A percentile compares a stretch with the other conserved stretches of the same genome.
Evolutionary conservation across 2,329 filamentous ascomycete genomes (phyloP).

Genomic region (Colletotrichum chlorophyti): DNA sequence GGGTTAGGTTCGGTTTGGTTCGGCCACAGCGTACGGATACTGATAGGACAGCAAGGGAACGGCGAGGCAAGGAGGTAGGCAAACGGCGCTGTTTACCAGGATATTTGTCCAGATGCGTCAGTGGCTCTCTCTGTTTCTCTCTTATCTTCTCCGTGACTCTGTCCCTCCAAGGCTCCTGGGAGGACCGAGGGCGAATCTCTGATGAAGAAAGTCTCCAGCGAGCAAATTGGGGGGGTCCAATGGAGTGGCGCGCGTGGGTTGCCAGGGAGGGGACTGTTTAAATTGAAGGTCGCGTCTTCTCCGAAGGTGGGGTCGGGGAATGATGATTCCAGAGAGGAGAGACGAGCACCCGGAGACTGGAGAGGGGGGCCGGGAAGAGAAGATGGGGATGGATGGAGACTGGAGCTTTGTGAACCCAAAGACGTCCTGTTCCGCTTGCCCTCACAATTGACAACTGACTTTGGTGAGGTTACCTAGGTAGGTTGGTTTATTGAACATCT

Average conservation of each 20-base stretch:
- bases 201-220: slow-evolving; percentile 24
- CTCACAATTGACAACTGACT: too few relatives aligned
- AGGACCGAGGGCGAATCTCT: slow-evolving; percentile 15
- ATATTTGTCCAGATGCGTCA: slow-evolving; percentile 4
- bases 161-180: background rate
- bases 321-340: background rate
- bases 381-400: too few relatives aligned
- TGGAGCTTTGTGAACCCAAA: too few relatives aligned
- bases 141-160: too few relatives aligned
- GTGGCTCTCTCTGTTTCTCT: too few relatives aligned
- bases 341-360: too few relatives aligned
- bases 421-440: too few relatives aligned
- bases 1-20: slow-evolving; percentile 21
- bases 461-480: too few relatives aligned
- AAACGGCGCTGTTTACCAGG: background rate
- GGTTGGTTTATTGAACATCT: too few relatives aligned
- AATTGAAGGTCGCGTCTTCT: slow-evolving; percentile 28
- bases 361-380: too few relatives aligned
- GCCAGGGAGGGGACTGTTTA: slow-evolving; percentile 23
- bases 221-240: slow-evolving; percentile 27
- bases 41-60: slow-evolving; percentile 2
- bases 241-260: slow-evolving; percentile 15
- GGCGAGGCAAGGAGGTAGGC: background rate
- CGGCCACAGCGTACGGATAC: slow-evolving; percentile 13
- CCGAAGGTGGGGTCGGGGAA: slow-evolving; percentile 16